Conservation (phyloP, 75 land plant genomes). For the Larix kaempferi region DNA sequence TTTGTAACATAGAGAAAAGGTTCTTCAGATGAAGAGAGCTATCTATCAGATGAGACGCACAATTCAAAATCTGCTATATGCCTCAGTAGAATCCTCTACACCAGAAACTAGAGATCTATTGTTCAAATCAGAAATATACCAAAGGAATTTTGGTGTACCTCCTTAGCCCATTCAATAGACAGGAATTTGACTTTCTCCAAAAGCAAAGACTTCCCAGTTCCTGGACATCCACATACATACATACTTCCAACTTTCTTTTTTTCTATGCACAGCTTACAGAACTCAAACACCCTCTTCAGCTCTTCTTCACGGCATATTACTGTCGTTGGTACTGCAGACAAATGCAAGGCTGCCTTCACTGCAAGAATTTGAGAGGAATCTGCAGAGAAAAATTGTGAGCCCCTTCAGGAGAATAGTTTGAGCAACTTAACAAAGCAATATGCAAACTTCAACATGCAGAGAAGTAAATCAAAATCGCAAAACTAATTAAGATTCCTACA, state of each 20-base stretch:
- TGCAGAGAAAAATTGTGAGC: constrained; percentile 16
- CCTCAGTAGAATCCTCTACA: not conserved
- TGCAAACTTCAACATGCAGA: not conserved
- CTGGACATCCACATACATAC: constrained; percentile 93
- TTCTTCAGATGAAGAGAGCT: not conserved
- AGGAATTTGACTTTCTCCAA: constrained; percentile 66
- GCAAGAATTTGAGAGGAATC: constrained; percentile 67
- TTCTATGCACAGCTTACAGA: constrained; percentile 68
- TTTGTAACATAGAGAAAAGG: not conserved
- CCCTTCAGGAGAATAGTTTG: not conserved
- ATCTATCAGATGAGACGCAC: not conserved
- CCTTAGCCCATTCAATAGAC: constrained; percentile 55
- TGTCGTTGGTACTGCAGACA: constrained; percentile 53
- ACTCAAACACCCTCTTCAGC: constrained; percentile 63
- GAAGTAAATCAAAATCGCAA: not conserved
- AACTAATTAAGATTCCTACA: not conserved
- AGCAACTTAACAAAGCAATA: not conserved
- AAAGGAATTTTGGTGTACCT: constrained; percentile 34
- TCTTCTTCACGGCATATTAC: constrained; percentile 81
- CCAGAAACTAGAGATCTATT: not conserved
- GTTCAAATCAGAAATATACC: not conserved
- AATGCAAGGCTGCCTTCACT: constrained; percentile 83
- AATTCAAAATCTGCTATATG: not conserved
- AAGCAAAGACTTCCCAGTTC: constrained; percentile 90
- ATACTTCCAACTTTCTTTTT: constrained; percentile 80